A percentile compares a stretch with the other conserved stretches of the same genome.
Evolutionary conservation across 2,329 filamentous ascomycete genomes (phyloP).

Genomic region (Pleoardoris graminearum): DNA sequence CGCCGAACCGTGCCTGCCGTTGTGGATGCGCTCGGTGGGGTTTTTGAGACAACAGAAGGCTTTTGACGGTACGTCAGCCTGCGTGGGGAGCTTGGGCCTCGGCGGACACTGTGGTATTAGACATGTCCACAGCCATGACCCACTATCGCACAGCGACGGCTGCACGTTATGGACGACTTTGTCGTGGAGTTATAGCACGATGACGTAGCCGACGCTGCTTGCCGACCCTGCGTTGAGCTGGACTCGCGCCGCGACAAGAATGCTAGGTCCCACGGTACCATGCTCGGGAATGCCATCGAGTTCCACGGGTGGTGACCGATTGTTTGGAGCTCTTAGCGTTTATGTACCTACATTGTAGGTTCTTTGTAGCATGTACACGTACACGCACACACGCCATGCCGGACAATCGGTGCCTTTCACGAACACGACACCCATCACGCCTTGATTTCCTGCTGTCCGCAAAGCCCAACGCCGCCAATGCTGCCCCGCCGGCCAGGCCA

Average conservation of each 20-base stretch:
- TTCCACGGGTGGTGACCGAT: not conserved
- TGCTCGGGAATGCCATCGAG: no score
- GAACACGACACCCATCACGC: no score
- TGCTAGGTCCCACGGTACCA: no score
- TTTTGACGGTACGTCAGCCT: conserved; percentile 10
- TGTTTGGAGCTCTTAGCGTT: no score
- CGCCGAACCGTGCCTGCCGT: not conserved
- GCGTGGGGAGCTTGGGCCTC: conserved; percentile 10
- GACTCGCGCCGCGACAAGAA: no score
- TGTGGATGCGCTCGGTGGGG: not conserved
- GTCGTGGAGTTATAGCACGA: conserved; percentile 5
- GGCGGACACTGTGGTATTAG: not conserved
- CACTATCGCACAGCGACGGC: conserved; percentile 4
- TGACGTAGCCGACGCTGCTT: conserved; percentile 8
- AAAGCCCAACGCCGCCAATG: not conserved
- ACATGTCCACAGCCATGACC: conserved; percentile 2
- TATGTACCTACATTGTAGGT: no score
- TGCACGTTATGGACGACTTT: not conserved
- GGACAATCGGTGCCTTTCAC: no score
- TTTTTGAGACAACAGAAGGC: not conserved
- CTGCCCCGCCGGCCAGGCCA: not conserved
- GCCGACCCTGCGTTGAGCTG: not conserved
- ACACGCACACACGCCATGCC: not conserved
- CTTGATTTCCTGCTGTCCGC: not conserved
- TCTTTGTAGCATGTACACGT: not conserved